These are phyloP conservation scores for Ambrosia artemisiifolia DNA, from an alignment of 129 eudicot genomes.

Conservation along the genomic window DNA sequence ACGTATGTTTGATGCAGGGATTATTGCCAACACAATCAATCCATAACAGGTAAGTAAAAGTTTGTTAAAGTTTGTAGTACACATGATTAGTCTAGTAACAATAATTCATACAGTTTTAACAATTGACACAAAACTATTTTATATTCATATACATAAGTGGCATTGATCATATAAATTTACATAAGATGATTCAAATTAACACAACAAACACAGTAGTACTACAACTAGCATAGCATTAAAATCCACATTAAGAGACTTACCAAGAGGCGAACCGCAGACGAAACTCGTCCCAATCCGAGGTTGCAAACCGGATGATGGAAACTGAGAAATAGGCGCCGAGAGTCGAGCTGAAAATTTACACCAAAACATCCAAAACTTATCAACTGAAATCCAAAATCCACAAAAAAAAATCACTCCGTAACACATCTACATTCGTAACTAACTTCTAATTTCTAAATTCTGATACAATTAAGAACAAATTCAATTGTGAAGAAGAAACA, in stretches of 20 bases:
- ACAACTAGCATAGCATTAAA: not conserved
- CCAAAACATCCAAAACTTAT: constrained; percentile 11
- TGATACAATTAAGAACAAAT: not conserved
- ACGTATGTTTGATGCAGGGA: too few relatives aligned
- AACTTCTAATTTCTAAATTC: not conserved
- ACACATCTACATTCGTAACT: not conserved
- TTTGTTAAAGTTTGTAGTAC: too few relatives aligned
- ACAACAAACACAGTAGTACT: too few relatives aligned
- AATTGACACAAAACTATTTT: too few relatives aligned
- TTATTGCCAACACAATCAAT: too few relatives aligned
- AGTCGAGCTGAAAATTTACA: constrained; percentile 26
- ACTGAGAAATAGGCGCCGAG: constrained; percentile 1
- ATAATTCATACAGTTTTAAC: too few relatives aligned
- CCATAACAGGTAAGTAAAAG: too few relatives aligned
- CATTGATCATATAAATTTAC: too few relatives aligned
- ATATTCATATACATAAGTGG: too few relatives aligned
- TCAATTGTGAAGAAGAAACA: not conserved
- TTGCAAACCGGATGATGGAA: constrained; percentile 17
- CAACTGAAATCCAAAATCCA: not conserved
- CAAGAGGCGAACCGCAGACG: constrained; percentile 29
- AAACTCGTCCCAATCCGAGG: constrained; percentile 23
- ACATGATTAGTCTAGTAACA: too few relatives aligned
- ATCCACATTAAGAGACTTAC: constrained; percentile 14
- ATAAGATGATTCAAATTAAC: too few relatives aligned
- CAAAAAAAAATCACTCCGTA: not conserved